Conservation (phyloP, 305 asterid species). For the Ajuga reptans region DNA sequence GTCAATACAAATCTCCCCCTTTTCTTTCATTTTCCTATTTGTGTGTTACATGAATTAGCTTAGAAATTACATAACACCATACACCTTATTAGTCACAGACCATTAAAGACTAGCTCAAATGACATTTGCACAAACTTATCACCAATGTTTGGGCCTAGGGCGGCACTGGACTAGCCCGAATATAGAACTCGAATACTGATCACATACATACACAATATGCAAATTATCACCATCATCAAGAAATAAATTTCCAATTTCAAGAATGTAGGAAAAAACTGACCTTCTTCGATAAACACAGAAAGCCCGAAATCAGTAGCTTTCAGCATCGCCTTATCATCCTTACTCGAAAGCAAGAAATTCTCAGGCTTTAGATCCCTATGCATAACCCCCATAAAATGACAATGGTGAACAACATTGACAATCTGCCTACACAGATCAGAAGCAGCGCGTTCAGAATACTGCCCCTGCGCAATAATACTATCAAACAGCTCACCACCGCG, state of each 20-base stretch:
- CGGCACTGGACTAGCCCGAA: too few species aligned
- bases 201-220: background rate
- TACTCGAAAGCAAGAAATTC: slow-evolving; percentile 70
- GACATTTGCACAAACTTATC: too few species aligned
- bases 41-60: too few species aligned
- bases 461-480: slow-evolving; percentile 70
- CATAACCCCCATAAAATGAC: slow-evolving; percentile 90
- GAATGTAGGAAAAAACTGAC: slow-evolving; percentile 22
- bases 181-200: background rate
- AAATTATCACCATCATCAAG: background rate
- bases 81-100: too few species aligned
- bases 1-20: too few species aligned
- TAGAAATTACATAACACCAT: too few species aligned
- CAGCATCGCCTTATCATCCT: slow-evolving; percentile 53
- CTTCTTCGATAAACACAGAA: slow-evolving; percentile 81
- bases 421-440: slow-evolving; percentile 65
- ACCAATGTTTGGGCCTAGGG: too few species aligned
- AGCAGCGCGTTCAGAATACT: slow-evolving; percentile 68
- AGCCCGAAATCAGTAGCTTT: slow-evolving; percentile 88
- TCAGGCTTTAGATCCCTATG: slow-evolving; percentile 89
- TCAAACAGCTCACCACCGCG: slow-evolving; percentile 77
- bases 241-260: background rate
- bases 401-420: slow-evolving; percentile 71
- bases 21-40: too few species aligned
- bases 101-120: too few species aligned